Percentiles rank a stretch among this genome's conserved stretches.
These are phyloP conservation scores for Pyrenochaeta sp. DNA, from an alignment of 2,329 filamentous ascomycete genomes.

Conservation along the genomic window DNA sequence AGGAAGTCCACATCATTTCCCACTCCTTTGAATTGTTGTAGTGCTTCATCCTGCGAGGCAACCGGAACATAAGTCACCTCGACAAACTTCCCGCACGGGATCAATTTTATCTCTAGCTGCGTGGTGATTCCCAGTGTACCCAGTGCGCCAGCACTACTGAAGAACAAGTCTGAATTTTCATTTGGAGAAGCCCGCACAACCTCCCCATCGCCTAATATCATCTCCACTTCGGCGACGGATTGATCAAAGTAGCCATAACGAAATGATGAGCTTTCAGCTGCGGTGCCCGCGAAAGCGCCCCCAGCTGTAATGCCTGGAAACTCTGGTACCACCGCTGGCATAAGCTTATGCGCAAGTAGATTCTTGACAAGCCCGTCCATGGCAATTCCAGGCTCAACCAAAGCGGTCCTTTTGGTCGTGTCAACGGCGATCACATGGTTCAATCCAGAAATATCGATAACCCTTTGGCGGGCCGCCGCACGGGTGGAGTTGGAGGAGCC, in stretches of 20 bases:
- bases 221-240: slow-evolving; percentile 67
- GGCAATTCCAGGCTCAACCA: slow-evolving; percentile 71
- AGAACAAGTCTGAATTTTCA: slow-evolving; percentile 62
- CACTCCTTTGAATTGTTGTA: not conserved
- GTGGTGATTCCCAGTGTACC: slow-evolving; percentile 68
- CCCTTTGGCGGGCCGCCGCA: slow-evolving; percentile 6
- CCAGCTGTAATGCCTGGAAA: slow-evolving; percentile 71
- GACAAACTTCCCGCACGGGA: slow-evolving; percentile 62
- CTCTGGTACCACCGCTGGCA: slow-evolving; percentile 68
- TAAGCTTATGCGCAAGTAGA: slow-evolving; percentile 61
- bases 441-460: slow-evolving; percentile 55
- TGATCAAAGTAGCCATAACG: slow-evolving; percentile 70
- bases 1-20: slow-evolving; percentile 13
- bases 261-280: slow-evolving; percentile 70
- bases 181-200: slow-evolving; percentile 56
- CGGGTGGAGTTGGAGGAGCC: slow-evolving; percentile 58
- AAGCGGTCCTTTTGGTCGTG: slow-evolving; percentile 48
- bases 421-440: slow-evolving; percentile 55
- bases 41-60: slow-evolving; percentile 52
- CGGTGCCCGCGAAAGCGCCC: slow-evolving; percentile 69
- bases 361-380: slow-evolving; percentile 69
- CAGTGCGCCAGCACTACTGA: slow-evolving; percentile 63
- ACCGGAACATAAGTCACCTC: slow-evolving; percentile 67
- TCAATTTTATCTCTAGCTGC: slow-evolving; percentile 63
- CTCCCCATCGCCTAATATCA: slow-evolving; percentile 65